Evolutionary conservation across 2,329 filamentous ascomycete species (phyloP).

Genomic region (Phyllosticta capitalensis): DNA sequence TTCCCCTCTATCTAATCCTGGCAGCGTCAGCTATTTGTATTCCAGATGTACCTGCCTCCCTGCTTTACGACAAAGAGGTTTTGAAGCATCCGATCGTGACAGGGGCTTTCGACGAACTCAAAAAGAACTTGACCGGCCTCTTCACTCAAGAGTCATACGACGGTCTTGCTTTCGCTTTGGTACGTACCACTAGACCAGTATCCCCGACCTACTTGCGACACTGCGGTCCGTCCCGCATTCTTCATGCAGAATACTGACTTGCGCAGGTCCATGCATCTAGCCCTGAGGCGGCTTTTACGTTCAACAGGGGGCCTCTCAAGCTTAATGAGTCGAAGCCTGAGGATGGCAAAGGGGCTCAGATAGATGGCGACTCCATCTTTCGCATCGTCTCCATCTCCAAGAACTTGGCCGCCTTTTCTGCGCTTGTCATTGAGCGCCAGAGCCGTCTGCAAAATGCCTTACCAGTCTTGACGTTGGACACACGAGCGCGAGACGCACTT

Average conservation of each 20-base stretch:
- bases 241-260: neutral
- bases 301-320: conserved; percentile 23
- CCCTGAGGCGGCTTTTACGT: conserved; percentile 15
- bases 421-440: conserved; percentile 16
- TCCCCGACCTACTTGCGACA: neutral
- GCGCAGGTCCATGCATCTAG: conserved; percentile 21
- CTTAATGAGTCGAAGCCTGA: conserved; percentile 17
- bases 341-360: conserved; percentile 7
- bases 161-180: conserved; percentile 23
- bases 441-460: conserved; percentile 6
- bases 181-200: conserved; percentile 13
- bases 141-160: conserved; percentile 20
- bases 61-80: conserved; percentile 16
- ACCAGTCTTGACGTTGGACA: conserved; percentile 16
- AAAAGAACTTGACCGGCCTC: conserved; percentile 14
- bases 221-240: neutral
- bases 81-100: conserved; percentile 18
- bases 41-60: conserved; percentile 17
- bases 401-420: conserved; percentile 20
- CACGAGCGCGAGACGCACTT: conserved; percentile 17
- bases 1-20: neutral
- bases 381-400: conserved; percentile 23
- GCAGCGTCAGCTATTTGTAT: conserved; percentile 16
- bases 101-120: conserved; percentile 18
- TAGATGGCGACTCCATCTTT: conserved; percentile 24